Evolutionary conservation across 345 rosid genomes (phyloP).

Genomic region (Citrus maxima): DNA sequence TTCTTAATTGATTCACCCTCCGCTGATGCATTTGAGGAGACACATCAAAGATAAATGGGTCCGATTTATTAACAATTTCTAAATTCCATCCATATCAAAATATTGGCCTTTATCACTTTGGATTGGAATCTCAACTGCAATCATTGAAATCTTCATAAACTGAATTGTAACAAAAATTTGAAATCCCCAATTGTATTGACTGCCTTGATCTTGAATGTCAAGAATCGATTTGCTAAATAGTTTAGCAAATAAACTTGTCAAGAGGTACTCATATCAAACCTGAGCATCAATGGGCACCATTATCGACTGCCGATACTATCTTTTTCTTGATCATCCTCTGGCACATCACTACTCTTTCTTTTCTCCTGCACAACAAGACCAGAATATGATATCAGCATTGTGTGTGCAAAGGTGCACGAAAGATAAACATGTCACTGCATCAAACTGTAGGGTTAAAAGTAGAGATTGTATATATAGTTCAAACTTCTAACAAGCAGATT

Average conservation of each 20-base stretch:
- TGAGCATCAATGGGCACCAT: neutral
- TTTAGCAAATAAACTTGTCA: neutral
- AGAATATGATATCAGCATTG: neutral
- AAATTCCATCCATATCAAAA: neutral
- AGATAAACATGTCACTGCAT: no score
- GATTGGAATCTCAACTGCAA: neutral
- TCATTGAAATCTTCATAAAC: neutral
- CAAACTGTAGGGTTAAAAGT: no score
- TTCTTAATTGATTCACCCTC: neutral
- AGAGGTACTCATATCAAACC: neutral
- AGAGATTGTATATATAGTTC: no score
- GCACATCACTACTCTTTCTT: neutral
- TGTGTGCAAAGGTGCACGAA: neutral
- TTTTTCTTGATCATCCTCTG: constrained; percentile 1
- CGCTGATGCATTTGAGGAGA: neutral
- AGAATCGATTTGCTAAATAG: no score
- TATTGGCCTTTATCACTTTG: neutral
- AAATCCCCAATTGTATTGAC: neutral
- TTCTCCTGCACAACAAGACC: neutral
- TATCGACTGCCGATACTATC: neutral
- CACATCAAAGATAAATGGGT: neutral
- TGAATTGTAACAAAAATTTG: neutral
- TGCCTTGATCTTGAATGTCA: neutral
- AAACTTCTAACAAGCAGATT: no score
- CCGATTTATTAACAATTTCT: neutral